Percentiles rank a stretch among this genome's conserved stretches.
Evolutionary conservation across 2,329 filamentous ascomycete genomes (phyloP).

Genomic region (Fusarium sp.): DNA sequence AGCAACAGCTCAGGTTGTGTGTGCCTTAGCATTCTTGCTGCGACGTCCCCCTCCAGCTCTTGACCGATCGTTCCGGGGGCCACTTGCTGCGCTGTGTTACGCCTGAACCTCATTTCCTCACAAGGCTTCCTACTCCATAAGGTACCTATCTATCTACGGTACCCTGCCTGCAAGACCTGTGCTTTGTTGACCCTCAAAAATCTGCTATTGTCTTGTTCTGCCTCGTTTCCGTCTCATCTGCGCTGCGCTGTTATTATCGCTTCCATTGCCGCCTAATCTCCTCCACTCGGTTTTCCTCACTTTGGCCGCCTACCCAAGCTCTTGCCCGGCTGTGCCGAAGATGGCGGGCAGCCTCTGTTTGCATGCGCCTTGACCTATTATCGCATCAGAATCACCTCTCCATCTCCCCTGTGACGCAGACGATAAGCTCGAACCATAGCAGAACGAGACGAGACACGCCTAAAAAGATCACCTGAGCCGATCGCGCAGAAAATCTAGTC

Average conservation of each 20-base stretch:
- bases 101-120: slow-evolving; percentile 6
- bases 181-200: slow-evolving; percentile 17
- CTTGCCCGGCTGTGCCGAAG: slow-evolving; percentile 44
- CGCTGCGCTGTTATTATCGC: slow-evolving; percentile 21
- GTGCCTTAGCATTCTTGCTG: slow-evolving; percentile 1
- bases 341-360: slow-evolving; percentile 43
- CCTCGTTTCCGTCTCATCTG: slow-evolving; percentile 3
- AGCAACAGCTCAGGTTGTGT: neutral
- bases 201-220: neutral
- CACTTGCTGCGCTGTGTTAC: slow-evolving; percentile 17
- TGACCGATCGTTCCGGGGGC: slow-evolving; percentile 44
- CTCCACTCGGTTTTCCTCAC: slow-evolving; percentile 11
- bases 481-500: slow-evolving; percentile 3
- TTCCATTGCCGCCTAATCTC: slow-evolving; percentile 27
- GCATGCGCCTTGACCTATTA: slow-evolving; percentile 42
- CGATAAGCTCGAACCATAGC: slow-evolving; percentile 22
- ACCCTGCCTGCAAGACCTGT: slow-evolving; percentile 8
- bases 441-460: slow-evolving; percentile 17
- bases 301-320: slow-evolving; percentile 23
- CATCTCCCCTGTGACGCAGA: slow-evolving; percentile 13
- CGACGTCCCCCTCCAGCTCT: slow-evolving; percentile 16
- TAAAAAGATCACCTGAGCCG: slow-evolving; percentile 11
- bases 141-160: neutral
- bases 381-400: slow-evolving; percentile 22
- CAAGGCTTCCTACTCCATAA: slow-evolving; percentile 13